Evolutionary conservation across 139 green algal species (phyloP), one percentile per base, ranked within the genome.

Genomic region (Bryopsis sp.): DNA sequence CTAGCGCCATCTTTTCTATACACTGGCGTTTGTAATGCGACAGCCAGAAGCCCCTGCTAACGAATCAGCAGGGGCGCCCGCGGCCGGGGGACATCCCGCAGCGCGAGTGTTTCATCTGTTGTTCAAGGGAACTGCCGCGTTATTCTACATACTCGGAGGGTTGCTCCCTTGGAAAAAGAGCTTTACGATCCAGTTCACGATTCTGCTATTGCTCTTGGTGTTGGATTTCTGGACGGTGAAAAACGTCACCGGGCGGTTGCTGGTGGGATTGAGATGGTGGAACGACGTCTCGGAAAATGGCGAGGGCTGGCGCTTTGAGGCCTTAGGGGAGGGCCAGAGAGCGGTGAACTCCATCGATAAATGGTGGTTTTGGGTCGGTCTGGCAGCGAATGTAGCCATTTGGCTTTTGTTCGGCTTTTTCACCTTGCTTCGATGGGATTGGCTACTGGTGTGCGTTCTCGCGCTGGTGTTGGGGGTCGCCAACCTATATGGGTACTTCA

Each of bases 241-340:
- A 73, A 98, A 98, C 50, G 83, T 98, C 0, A 92, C 86, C 19
- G 93, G 93, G 0, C 76, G 93, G 19, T 75, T 94, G 48, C 72
- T 98, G 64, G 93, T 98, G 34, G 93, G 93, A 2, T 76, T 98
- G 38, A 76, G 93, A 6, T 98, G 88, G 88, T 98, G 93, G 93
- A 98, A 98, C 63, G 93, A 98, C 70, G 85, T 90, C 3, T 89
- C 86, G 22, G 92, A 98, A 33, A 78, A 87, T n/a, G 93, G 93
- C 26, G 84, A 77, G 38, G 89, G 86, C 15, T 98, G 93, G 93
- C 82, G 88, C 19, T 98, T 97, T 79, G 93, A 98, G 67, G 83
- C 71, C 1, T 68, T 96, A 24, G 43, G 72, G 68, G 75, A 87
- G 78, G 89, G 85, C 7, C 76, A 87, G 62, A 75, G 88, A 1